Base-by-base conservation (phyloP, 2,329 filamentous ascomycete species). In the Cladobotryum protrusum region DNA sequence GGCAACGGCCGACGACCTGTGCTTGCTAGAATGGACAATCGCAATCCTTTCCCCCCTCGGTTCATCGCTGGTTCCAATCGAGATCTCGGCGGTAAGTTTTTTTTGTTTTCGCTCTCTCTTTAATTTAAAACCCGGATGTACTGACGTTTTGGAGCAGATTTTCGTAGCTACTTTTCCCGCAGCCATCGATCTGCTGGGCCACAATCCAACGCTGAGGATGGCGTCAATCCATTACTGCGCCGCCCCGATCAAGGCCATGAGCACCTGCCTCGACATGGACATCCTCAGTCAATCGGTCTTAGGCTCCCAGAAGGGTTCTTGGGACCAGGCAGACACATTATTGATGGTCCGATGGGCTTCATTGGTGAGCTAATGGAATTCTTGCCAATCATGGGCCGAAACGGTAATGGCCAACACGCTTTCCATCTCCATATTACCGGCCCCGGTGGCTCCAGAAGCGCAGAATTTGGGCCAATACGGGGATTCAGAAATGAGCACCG, bases 181-280 rank as follows among this genome's bases (percentile, higher is more conserved):
- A 69, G 75, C 53, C 77, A 82, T 58, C 74, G 81, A 50, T 67
- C 77, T 47, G 75, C 75, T 43, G 72, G 70, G 17, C 72, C 78
- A 32, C 70, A 79, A 47, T 76, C 79, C 50, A 75, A 75, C 24
- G 76, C 79, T 33, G 89, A 96, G 56, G 91, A 96, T 63, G 90
- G 89, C 3, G 77, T 83, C 18, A 96, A 97, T 62, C 92, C 92
- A 40, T 75, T 97, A 12, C 80, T 97, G 48, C 86, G 90, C 56
- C 85, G 88, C 42, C 67, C 63, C 43, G 69, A 72, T 18, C 60
- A 68, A 20, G 66, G 63, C 19, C 70, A 71, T 49, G 76, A 82
- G 15, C 62, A 61, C 33, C 61, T 74, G 8, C 73, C 78, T 46
- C 78, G 78, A 43, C 69, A 71, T 41, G 66, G 69, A 36, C 69